Percentiles rank a stretch among this genome's conserved stretches.
Conservation (phyloP, 2,329 filamentous ascomycete species). For the Penicillium crustosum region DNA sequence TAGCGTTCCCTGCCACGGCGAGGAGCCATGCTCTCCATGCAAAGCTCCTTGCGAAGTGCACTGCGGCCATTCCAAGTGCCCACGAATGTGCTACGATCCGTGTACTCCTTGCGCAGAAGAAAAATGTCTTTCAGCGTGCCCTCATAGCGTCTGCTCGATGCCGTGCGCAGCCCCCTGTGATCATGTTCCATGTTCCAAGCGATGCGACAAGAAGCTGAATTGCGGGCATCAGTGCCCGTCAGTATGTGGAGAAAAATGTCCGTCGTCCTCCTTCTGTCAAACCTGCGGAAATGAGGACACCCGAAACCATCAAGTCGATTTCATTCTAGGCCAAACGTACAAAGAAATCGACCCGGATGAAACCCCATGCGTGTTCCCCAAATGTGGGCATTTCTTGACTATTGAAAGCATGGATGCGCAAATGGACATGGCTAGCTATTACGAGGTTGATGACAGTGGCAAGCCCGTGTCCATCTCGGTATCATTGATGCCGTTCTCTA, state of each 20-base stretch:
- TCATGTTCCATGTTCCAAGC: conserved; percentile 62
- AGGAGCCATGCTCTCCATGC: conserved; percentile 31
- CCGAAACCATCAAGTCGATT: conserved; percentile 55
- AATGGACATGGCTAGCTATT: conserved; percentile 52
- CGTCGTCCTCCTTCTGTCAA: conserved; percentile 56
- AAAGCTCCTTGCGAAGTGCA: conserved; percentile 52
- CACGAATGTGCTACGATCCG: conserved; percentile 57
- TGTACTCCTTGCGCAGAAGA: conserved; percentile 61
- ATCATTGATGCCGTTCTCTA: conserved; percentile 51
- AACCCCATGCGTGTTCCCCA: conserved; percentile 61
- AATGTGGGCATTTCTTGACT: conserved; percentile 65
- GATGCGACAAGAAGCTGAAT: conserved; percentile 54
- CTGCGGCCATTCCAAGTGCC: conserved; percentile 59
- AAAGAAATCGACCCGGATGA: conserved; percentile 58
- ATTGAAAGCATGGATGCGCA: conserved; percentile 60
- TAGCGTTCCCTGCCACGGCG: conserved; percentile 52
- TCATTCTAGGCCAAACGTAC: conserved; percentile 57
- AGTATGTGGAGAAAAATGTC: conserved; percentile 65
- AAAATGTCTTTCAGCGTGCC: conserved; percentile 56
- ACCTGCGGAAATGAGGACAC: conserved; percentile 48
- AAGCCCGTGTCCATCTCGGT: conserved; percentile 26
- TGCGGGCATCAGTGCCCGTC: conserved; percentile 67
- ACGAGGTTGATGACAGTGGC: conserved; percentile 26
- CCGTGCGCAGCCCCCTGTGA: conserved; percentile 68
- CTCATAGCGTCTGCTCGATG: conserved; percentile 53